These are phyloP conservation scores for Oryza punctata DNA, from an alignment of 176 grass and related monocot genomes.

Conservation along the genomic window DNA sequence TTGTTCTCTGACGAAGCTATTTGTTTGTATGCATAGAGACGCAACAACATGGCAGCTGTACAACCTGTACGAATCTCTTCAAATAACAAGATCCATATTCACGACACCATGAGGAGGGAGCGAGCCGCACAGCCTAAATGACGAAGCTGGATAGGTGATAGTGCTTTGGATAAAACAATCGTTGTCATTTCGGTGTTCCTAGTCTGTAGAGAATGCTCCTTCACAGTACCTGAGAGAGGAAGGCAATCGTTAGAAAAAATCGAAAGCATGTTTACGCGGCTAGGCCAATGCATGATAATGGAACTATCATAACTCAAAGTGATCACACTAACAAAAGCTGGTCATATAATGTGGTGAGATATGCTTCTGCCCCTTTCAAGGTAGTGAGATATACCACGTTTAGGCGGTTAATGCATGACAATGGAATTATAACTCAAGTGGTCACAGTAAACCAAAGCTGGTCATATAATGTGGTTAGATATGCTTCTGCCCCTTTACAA, in stretches of 20 bases:
- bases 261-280: not conserved
- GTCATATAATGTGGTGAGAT: conserved; percentile 3
- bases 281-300: not conserved
- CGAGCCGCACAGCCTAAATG: not conserved
- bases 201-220: conserved; percentile 81
- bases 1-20: conserved; percentile 23
- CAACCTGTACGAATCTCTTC: conserved; percentile 16
- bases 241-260: conserved; percentile 20
- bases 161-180: not conserved
- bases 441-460: not conserved
- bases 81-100: not conserved
- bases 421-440: not conserved
- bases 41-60: conserved; percentile 36
- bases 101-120: not conserved
- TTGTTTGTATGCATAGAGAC: conserved; percentile 15
- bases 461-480: not conserved
- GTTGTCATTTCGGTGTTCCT: conserved; percentile 20
- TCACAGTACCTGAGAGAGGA: conserved; percentile 72
- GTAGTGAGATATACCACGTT: conserved; percentile 39
- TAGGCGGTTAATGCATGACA: not conserved
- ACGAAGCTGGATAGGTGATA: not conserved
- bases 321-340: not conserved
- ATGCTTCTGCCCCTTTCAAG: not conserved
- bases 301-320: not conserved
- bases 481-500: not conserved